Conservation (phyloP, 140 eudicot species). For the Stevia rebaudiana region DNA sequence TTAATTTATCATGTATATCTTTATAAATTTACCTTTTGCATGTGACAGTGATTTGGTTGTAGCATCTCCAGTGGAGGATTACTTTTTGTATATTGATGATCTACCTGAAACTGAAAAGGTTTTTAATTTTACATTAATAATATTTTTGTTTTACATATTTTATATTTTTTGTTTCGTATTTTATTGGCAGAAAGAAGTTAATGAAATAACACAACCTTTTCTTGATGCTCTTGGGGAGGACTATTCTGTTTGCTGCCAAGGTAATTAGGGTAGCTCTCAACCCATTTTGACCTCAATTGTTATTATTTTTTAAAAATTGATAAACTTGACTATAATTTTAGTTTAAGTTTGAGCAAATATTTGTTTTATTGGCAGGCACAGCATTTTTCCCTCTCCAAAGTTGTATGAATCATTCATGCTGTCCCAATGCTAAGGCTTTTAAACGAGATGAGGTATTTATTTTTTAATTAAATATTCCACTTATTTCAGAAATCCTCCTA, state of each 20-base stretch:
- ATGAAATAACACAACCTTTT: constrained; percentile 53
- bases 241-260: constrained; percentile 82
- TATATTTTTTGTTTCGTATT: background rate
- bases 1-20: background rate
- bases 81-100: constrained; percentile 76
- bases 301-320: background rate
- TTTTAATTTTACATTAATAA: background rate
- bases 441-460: constrained; percentile 77
- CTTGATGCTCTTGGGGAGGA: constrained; percentile 96
- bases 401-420: constrained; percentile 92
- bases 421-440: constrained; percentile 89
- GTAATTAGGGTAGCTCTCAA: constrained; percentile 31
- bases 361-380: constrained; percentile 46
- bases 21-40: constrained; percentile 17
- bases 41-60: constrained; percentile 84
- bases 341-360: background rate
- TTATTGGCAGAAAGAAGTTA: constrained; percentile 58
- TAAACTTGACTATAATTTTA: background rate
- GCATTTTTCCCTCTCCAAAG: constrained; percentile 90
- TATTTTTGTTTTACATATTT: background rate
- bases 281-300: background rate
- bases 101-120: constrained; percentile 75
- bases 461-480: background rate
- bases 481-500: background rate
- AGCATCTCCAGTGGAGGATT: constrained; percentile 90